These are phyloP conservation scores for Myriosclerotinia duriaeana DNA, from an alignment of 2,329 filamentous ascomycete species.

Conservation along the genomic window DNA sequence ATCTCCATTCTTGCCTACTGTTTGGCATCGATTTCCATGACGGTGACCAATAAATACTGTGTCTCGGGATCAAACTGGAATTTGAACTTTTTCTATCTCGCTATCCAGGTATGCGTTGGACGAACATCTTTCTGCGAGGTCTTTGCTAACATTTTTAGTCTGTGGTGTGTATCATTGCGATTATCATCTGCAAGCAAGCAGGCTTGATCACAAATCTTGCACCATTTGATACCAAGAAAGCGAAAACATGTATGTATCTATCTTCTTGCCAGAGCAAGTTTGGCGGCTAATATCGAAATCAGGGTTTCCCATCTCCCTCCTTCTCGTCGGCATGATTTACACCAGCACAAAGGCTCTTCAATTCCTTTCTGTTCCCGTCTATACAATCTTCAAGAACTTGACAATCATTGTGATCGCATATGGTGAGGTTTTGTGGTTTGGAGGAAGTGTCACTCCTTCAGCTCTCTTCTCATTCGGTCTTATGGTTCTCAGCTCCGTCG, in stretches of 20 bases:
- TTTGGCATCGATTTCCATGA: constrained; percentile 96
- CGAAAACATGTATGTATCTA: constrained; percentile 74
- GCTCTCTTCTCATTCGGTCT: constrained; percentile 90
- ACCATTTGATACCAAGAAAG: constrained; percentile 82
- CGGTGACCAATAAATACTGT: constrained; percentile 99
- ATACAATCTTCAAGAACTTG: constrained; percentile 99
- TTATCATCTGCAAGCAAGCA: constrained; percentile 75
- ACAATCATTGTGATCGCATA: constrained; percentile 99
- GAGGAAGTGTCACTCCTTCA: constrained; percentile 83
- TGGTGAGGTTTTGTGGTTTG: constrained; percentile 97
- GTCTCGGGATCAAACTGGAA: constrained; percentile 90
- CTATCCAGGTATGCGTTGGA: constrained; percentile 71
- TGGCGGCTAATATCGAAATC: constrained; percentile 26
- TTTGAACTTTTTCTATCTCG: constrained; percentile 92
- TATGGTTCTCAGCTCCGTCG: constrained; percentile 92
- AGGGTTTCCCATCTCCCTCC: constrained; percentile 96
- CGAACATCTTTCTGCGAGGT: constrained; percentile 12
- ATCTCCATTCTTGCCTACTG: constrained; percentile 89
- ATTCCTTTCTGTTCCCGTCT: constrained; percentile 95
- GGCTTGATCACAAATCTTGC: constrained; percentile 81
- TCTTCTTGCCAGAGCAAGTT: constrained; percentile 4
- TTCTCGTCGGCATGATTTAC: constrained; percentile 99
- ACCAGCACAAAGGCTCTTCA: constrained; percentile 94
- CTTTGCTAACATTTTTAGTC: constrained; percentile 56
- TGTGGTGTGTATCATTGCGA: constrained; percentile 82